phyloP scores from a whole-genome alignment of 257 asterid genomes.

The Fraxinus americana region DNA sequence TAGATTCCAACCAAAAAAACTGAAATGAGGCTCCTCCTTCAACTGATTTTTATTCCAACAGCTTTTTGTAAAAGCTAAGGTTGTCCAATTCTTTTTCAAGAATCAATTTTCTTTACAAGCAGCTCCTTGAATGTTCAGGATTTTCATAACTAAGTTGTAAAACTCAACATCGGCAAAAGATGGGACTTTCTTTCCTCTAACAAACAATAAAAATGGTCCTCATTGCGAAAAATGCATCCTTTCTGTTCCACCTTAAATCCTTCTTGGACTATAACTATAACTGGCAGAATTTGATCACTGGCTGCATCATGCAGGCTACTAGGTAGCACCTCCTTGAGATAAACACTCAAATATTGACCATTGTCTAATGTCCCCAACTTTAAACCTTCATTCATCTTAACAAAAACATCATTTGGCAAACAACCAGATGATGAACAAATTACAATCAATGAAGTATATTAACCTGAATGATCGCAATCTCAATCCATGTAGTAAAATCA shows the following conservation, averaged over 20 bases:
- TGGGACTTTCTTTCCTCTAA: slow-evolving; percentile 50
- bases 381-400: slow-evolving; percentile 64
- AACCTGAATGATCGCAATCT: slow-evolving; percentile 57
- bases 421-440: slow-evolving; percentile 46
- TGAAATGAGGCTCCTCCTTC: too few relatives aligned
- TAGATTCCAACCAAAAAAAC: too few relatives aligned
- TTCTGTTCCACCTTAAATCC: slow-evolving; percentile 62
- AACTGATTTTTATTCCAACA: too few relatives aligned
- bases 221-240: slow-evolving; percentile 65
- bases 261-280: slow-evolving; percentile 50
- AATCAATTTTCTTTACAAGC: too few relatives aligned
- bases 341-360: slow-evolving; percentile 64
- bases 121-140: slow-evolving; percentile 50
- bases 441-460: slow-evolving; percentile 56
- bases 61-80: too few relatives aligned
- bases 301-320: slow-evolving; percentile 53
- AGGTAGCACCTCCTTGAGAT: slow-evolving; percentile 69
- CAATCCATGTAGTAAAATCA: slow-evolving; percentile 52
- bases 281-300: slow-evolving; percentile 58
- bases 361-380: slow-evolving; percentile 50
- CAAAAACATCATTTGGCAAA: slow-evolving; percentile 43
- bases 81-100: too few relatives aligned
- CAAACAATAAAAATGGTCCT: slow-evolving; percentile 63
- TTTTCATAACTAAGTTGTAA: slow-evolving; percentile 58
- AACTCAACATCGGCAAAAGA: slow-evolving; percentile 70